Evolutionary conservation across 2,329 filamentous ascomycete genomes (phyloP).

Genomic region (Colletotrichum phormii): DNA sequence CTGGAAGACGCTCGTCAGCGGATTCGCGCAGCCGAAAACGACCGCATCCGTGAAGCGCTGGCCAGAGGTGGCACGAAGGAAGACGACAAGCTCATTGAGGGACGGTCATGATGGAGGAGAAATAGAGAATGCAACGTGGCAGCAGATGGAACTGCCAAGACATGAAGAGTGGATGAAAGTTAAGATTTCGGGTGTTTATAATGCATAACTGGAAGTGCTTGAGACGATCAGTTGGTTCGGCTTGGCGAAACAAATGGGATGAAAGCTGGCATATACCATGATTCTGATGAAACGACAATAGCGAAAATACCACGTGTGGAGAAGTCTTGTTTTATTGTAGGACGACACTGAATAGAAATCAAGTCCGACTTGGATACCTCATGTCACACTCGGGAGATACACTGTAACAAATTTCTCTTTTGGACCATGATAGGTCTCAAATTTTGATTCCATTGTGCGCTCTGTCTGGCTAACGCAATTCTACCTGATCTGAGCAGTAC

Average conservation of each 20-base stretch:
- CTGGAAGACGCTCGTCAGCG: constrained; percentile 73
- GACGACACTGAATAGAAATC: not conserved
- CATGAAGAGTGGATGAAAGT: not conserved
- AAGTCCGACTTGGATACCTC: too few relatives aligned
- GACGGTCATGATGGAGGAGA: constrained; percentile 20
- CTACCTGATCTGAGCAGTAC: not conserved
- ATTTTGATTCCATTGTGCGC: not conserved
- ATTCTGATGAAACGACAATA: constrained; percentile 23
- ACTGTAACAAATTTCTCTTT: not conserved
- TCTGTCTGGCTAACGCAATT: not conserved
- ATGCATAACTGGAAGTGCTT: constrained; percentile 5
- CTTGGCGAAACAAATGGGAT: constrained; percentile 18
- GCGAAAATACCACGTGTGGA: constrained; percentile 5
- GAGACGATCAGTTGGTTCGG: constrained; percentile 30
- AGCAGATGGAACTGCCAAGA: constrained; percentile 15
- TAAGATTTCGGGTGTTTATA: not conserved
- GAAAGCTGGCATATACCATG: not conserved
- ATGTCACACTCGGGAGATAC: not conserved
- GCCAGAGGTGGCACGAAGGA: constrained; percentile 56
- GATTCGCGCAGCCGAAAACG: constrained; percentile 68
- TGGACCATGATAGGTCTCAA: too few relatives aligned
- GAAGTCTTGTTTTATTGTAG: not conserved
- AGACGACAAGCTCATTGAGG: constrained; percentile 56
- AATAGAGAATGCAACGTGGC: too few relatives aligned
- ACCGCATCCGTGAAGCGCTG: constrained; percentile 65